Evolutionary conservation across 1,139 yeast species (phyloP).

Genomic region (Candida sanyaensis): DNA sequence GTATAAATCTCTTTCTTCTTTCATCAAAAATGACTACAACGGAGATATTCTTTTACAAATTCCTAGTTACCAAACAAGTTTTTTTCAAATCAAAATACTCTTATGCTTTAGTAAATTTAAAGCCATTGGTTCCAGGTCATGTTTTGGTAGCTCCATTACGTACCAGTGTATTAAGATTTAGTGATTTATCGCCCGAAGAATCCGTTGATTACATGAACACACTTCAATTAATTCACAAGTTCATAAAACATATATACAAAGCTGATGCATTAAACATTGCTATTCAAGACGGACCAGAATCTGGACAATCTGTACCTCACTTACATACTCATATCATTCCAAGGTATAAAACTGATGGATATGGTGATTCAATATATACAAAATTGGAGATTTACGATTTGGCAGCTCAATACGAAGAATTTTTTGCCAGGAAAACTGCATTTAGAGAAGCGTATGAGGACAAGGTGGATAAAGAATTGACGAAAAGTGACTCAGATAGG

Average conservation of each 20-base stretch:
- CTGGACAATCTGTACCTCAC: slow-evolving; percentile 95
- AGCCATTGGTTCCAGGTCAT: slow-evolving; percentile 92
- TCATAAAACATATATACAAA: slow-evolving; percentile 62
- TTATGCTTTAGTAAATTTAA: slow-evolving; percentile 83
- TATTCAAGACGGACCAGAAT: slow-evolving; percentile 93
- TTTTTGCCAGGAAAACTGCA: slow-evolving; percentile 26
- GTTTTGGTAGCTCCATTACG: slow-evolving; percentile 82
- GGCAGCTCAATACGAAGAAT: slow-evolving; percentile 29
- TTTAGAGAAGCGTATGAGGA: slow-evolving; percentile 16
- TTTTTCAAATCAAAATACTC: slow-evolving; percentile 57
- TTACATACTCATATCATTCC: slow-evolving; percentile 93
- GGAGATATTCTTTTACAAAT: slow-evolving; percentile 50
- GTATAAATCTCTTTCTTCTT: neutral
- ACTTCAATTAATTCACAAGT: slow-evolving; percentile 68
- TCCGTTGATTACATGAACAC: slow-evolving; percentile 75
- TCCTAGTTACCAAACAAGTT: slow-evolving; percentile 66
- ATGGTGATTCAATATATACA: slow-evolving; percentile 61
- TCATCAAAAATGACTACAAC: neutral
- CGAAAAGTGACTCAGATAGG: slow-evolving; percentile 42
- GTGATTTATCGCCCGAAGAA: slow-evolving; percentile 72
- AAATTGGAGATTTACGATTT: slow-evolving; percentile 53
- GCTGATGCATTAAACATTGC: slow-evolving; percentile 87
- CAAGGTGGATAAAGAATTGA: slow-evolving; percentile 24
- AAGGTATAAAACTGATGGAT: slow-evolving; percentile 61
- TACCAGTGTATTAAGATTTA: slow-evolving; percentile 55